Percentiles rank a stretch among this genome's conserved stretches.
phyloP scores from a whole-genome alignment of 306 rosid genomes.

The Psophocarpus tetragonolobus region DNA sequence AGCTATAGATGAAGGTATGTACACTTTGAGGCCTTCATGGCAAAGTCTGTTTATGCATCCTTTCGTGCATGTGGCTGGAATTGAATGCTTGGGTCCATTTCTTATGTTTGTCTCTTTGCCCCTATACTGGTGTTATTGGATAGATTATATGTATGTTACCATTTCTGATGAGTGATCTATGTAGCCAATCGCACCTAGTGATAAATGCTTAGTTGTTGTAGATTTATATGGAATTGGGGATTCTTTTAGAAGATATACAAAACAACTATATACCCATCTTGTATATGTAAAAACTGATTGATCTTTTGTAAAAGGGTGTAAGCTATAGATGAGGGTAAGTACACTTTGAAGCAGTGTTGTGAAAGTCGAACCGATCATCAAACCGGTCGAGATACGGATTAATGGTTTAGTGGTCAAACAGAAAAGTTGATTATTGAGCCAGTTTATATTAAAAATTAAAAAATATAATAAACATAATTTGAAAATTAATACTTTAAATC shows the following conservation, averaged over 20 bases:
- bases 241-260: neutral
- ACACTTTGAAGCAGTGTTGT: slow-evolving; percentile 2
- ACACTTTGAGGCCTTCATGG: neutral
- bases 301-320: neutral
- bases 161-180: no score
- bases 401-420: no score
- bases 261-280: neutral
- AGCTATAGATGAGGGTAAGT: neutral
- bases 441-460: no score
- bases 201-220: neutral
- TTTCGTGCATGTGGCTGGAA: neutral
- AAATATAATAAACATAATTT: no score
- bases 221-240: neutral
- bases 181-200: neutral
- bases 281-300: neutral
- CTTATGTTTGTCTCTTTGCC: neutral
- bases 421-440: no score
- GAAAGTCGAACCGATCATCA: no score
- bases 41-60: slow-evolving; percentile 3
- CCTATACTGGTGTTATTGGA: neutral
- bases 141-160: neutral
- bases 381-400: no score
- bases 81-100: neutral
- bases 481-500: no score
- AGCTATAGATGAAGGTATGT: neutral